Conservation (phyloP, 305 asterid species). For the Caryopteris hybrid region DNA sequence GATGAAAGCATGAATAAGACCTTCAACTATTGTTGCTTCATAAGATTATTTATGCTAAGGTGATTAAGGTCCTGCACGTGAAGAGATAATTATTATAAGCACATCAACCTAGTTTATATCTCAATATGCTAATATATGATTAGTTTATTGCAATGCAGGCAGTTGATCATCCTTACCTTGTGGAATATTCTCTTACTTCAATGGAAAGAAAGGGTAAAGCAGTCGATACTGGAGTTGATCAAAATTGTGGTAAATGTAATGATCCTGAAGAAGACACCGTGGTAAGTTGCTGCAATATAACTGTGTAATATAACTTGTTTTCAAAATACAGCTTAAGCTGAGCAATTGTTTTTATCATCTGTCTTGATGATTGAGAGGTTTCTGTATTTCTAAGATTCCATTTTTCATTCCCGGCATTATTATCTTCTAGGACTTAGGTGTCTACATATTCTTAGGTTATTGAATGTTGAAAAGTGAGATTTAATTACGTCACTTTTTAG, state of each 20-base stretch:
- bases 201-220: conserved; percentile 50
- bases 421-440: neutral
- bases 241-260: conserved; percentile 62
- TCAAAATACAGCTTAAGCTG: neutral
- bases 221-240: conserved; percentile 39
- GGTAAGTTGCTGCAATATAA: conserved; percentile 40
- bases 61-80: neutral
- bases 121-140: conserved; percentile 19
- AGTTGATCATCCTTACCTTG: conserved; percentile 97
- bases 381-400: neutral
- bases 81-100: neutral
- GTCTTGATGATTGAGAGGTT: neutral
- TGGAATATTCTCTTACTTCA: conserved; percentile 70
- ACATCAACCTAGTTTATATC: neutral
- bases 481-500: neutral
- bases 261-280: conserved; percentile 75
- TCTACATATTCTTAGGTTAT: neutral
- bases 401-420: neutral
- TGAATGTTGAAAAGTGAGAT: conserved; percentile 5
- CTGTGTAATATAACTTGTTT: neutral
- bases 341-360: neutral
- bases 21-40: neutral
- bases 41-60: neutral
- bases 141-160: conserved; percentile 48
- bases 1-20: neutral